Base-by-base conservation (phyloP, 805 yeast species). In the Barnettozyma californica region DNA sequence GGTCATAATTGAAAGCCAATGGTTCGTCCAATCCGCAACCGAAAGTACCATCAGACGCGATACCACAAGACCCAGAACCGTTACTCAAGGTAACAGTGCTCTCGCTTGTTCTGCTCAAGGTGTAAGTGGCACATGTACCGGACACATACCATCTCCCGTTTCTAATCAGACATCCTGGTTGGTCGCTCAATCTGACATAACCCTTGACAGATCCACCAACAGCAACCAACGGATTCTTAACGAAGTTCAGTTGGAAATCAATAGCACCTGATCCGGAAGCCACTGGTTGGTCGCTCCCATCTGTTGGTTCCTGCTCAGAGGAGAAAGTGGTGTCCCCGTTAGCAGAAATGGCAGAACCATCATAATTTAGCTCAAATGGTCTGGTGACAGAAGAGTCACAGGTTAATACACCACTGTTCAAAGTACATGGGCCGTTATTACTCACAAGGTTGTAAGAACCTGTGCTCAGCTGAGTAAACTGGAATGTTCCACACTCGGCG, bases 41-140 rank as follows among this genome's bases (percentile, higher is more conserved):
- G 11, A 36, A 16, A 20, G 25, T 20, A 3, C 66, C 68, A 11
- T 51, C 52, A 43, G 58, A 63, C 9, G 18, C 20, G 3, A 83
- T 54, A 2, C 80, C 83, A 68, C 97, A 90, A 51, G 71, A 76
- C 0, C 97, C 97, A 57, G 76, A 80, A 36, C 87, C 78, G 1
- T 92, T 76, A 50, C 73, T 73, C 41, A 90, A 60, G 2, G 40
- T 77, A 13, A 94, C 95, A 4, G 40, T 20, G 40, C n/a, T 18
- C 10, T 36, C 25, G 11, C 25, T n/a, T 5, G 40, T 36, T 19
- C 50, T 44, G 16, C 40, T 60, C 27, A 85, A 58, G 21, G 73
- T 73, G 67, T 74, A 90, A 6, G 84, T 81, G 5, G 97, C 97
- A 65, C 97, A 91, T 0, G 94, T 80, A 1, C 96, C 96, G 36